These are phyloP conservation scores for Cyclotella baltica DNA, from an alignment of 108 stramenopile species.

Conservation along the genomic window DNA sequence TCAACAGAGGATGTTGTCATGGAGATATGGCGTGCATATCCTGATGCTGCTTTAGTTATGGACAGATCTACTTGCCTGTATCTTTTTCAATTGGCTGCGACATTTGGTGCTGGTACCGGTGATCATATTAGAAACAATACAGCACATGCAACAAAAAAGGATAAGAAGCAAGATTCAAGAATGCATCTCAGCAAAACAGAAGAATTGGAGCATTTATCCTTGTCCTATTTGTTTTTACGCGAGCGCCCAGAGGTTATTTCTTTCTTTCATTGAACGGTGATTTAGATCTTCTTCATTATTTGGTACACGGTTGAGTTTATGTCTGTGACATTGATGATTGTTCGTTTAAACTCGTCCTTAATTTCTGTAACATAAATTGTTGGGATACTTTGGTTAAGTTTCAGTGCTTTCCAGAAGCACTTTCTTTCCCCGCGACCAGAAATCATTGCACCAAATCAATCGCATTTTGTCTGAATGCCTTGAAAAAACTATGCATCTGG, in stretches of 20 bases:
- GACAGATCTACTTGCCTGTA: constrained; percentile 25
- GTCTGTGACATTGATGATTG: no score
- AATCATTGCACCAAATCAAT: no score
- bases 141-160: background rate
- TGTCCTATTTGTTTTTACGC: constrained; percentile 34
- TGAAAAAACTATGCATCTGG: constrained; percentile 8
- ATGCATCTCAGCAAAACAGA: background rate
- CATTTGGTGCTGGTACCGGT: no score
- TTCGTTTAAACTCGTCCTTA: no score
- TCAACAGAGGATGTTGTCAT: background rate
- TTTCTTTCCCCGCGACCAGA: no score
- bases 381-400: no score
- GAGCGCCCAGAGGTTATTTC: constrained; percentile 12
- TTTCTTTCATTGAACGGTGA: background rate
- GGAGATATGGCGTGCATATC: constrained; percentile 13
- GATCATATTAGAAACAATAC: background rate
- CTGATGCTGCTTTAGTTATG: constrained; percentile 21
- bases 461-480: no score
- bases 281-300: no score
- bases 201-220: constrained; percentile 4
- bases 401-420: no score
- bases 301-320: no score
- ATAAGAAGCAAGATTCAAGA: background rate
- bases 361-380: no score
- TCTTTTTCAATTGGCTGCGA: constrained; percentile 22